Conservation (phyloP, 179 eudicot species). For the Silene coronaria region DNA sequence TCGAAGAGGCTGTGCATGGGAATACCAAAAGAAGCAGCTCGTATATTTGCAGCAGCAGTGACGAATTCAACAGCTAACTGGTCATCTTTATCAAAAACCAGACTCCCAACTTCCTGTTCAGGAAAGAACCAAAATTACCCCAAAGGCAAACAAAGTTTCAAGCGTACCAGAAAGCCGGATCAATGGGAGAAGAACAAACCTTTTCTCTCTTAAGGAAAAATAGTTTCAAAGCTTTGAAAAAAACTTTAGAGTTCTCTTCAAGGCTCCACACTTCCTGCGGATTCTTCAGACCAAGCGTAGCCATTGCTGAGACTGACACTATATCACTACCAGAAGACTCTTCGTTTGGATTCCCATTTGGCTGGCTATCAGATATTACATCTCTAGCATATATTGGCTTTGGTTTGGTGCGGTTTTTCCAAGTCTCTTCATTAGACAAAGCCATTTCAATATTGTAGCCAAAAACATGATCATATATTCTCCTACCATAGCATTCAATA, state of each 20-base stretch:
- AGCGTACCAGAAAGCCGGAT: not conserved
- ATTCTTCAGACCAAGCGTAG: slow-evolving; percentile 77
- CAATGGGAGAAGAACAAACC: slow-evolving; percentile 30
- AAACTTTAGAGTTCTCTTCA: slow-evolving; percentile 63
- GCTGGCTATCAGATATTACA: slow-evolving; percentile 37
- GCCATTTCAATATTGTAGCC: slow-evolving; percentile 87
- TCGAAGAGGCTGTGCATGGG: slow-evolving; percentile 94
- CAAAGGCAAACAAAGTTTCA: not conserved
- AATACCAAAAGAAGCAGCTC: slow-evolving; percentile 88
- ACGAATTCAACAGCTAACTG: slow-evolving; percentile 95
- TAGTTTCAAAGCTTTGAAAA: slow-evolving; percentile 67
- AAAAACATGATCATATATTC: slow-evolving; percentile 88
- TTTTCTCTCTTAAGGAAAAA: slow-evolving; percentile 63
- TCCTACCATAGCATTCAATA: slow-evolving; percentile 62
- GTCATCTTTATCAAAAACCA: slow-evolving; percentile 89
- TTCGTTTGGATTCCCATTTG: slow-evolving; percentile 50
- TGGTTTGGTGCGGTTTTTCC: slow-evolving; percentile 82
- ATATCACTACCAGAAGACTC: slow-evolving; percentile 34
- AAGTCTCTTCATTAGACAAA: slow-evolving; percentile 88
- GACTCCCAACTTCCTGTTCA: slow-evolving; percentile 74
- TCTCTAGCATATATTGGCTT: slow-evolving; percentile 70
- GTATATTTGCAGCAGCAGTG: slow-evolving; percentile 93
- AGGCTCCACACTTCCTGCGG: slow-evolving; percentile 94
- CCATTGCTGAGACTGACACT: slow-evolving; percentile 73
- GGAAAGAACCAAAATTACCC: not conserved